Conservation (phyloP, 148 eudicot genomes). For the Silene conica region DNA sequence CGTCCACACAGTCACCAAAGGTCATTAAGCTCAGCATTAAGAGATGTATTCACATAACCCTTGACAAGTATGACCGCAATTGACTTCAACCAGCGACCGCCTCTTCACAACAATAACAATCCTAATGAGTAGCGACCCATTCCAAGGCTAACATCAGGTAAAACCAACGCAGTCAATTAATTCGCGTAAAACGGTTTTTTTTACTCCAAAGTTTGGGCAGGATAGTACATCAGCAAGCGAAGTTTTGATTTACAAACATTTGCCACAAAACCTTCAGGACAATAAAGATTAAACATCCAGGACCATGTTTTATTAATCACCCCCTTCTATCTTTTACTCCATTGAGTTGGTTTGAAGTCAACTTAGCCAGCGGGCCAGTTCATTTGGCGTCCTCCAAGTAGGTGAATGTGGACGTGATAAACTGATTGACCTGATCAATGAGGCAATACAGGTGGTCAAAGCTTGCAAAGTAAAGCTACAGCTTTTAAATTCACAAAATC, state of each 20-base stretch:
- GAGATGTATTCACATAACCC: too few relatives aligned
- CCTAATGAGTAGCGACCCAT: too few relatives aligned
- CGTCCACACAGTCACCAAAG: too few relatives aligned
- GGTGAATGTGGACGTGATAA: slow-evolving; percentile 81
- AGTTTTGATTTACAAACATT: slow-evolving; percentile 6
- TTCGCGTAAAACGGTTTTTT: too few relatives aligned
- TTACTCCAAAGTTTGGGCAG: neutral
- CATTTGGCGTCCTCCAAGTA: slow-evolving; percentile 94
- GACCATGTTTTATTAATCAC: neutral
- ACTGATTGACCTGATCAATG: slow-evolving; percentile 75
- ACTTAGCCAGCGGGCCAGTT: slow-evolving; percentile 94
- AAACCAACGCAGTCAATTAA: too few relatives aligned
- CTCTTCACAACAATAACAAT: too few relatives aligned
- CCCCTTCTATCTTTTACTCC: neutral
- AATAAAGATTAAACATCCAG: neutral
- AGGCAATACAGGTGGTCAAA: slow-evolving; percentile 4
- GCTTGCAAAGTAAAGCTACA: neutral
- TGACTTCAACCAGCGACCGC: too few relatives aligned
- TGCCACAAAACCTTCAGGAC: neutral
- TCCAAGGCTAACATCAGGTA: too few relatives aligned
- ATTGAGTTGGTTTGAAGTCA: neutral
- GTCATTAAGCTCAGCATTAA: too few relatives aligned
- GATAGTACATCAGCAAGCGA: neutral
- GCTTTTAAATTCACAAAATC: too few relatives aligned
- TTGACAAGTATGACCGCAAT: too few relatives aligned